phyloP scores from a whole-genome alignment of 306 rosid genomes.

The Dryas alaskensis region DNA sequence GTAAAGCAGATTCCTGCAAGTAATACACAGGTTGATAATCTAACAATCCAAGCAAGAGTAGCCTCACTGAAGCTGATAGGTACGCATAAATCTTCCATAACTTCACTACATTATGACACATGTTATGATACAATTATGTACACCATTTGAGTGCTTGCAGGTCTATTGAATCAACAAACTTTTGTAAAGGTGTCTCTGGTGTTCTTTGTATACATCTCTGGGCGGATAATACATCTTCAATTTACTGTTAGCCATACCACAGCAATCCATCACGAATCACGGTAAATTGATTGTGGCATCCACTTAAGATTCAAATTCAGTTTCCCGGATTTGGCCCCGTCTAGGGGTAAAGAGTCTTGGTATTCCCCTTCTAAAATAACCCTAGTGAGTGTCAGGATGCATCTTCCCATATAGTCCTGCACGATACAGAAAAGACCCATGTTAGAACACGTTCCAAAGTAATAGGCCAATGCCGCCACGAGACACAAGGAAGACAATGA shows the following conservation, averaged over 20 bases:
- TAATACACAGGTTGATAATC: not conserved
- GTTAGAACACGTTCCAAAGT: not conserved
- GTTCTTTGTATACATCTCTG: conserved; percentile 11
- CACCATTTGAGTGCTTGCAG: conserved; percentile 22
- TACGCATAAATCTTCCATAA: not conserved
- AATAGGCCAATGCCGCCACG: too few relatives aligned
- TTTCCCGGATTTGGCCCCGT: conserved; percentile 78
- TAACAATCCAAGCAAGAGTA: not conserved
- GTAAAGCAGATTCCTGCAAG: not conserved
- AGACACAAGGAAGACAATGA: too few relatives aligned
- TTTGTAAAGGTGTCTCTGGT: conserved; percentile 1
- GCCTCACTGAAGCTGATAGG: not conserved
- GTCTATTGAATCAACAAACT: conserved; percentile 3
- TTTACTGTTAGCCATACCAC: not conserved
- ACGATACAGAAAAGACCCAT: not conserved
- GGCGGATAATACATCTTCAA: not conserved
- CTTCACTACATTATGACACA: conserved; percentile 18
- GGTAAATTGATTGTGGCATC: conserved; percentile 84
- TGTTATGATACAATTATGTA: conserved; percentile 41
- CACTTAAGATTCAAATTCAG: conserved; percentile 84
- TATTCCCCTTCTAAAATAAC: conserved; percentile 87
- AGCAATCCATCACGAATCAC: conserved; percentile 52
- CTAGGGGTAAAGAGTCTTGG: conserved; percentile 67
- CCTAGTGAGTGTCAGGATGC: conserved; percentile 82
- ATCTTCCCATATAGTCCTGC: conserved; percentile 93